These are phyloP conservation scores for Theileria luwenshuni DNA, from an alignment of 169 alveolate species.

Conservation along the genomic window DNA sequence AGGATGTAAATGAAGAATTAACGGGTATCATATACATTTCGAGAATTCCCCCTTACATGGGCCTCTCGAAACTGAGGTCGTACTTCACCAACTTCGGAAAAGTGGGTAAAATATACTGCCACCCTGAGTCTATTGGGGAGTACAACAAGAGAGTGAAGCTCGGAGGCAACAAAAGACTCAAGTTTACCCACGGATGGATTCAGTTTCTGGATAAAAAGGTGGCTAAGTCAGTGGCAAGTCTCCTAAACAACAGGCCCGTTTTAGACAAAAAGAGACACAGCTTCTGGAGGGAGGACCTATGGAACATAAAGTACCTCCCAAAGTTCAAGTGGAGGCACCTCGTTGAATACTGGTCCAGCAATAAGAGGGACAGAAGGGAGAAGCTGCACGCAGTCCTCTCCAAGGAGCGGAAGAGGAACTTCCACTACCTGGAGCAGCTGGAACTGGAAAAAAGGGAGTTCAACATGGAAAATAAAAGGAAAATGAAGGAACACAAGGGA, in stretches of 20 bases:
- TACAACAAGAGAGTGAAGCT: slow-evolving; percentile 49
- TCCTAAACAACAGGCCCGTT: slow-evolving; percentile 83
- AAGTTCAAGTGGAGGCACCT: slow-evolving; percentile 85
- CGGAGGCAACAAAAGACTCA: slow-evolving; percentile 64
- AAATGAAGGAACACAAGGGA: too few relatives aligned
- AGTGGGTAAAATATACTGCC: slow-evolving; percentile 82
- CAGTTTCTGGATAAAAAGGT: slow-evolving; percentile 85
- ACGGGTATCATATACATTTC: slow-evolving; percentile 85
- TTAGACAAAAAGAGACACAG: slow-evolving; percentile 90
- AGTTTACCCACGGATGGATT: slow-evolving; percentile 85
- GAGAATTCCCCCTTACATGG: slow-evolving; percentile 88
- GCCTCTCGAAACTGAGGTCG: slow-evolving; percentile 76
- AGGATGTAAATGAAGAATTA: slow-evolving; percentile 15
- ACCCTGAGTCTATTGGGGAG: slow-evolving; percentile 64
- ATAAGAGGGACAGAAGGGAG: slow-evolving; percentile 53
- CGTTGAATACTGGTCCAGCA: slow-evolving; percentile 44
- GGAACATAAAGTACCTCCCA: slow-evolving; percentile 89
- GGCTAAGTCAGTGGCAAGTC: slow-evolving; percentile 87
- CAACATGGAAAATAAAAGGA: slow-evolving; percentile 8
- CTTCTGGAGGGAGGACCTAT: slow-evolving; percentile 85
- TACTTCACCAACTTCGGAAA: slow-evolving; percentile 75
- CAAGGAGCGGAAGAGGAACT: slow-evolving; percentile 36
- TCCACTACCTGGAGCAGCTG: slow-evolving; percentile 60
- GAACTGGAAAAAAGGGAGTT: slow-evolving; percentile 57
- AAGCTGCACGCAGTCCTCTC: slow-evolving; percentile 42